Percentiles rank a stretch among this genome's conserved stretches.
Conservation (phyloP, 495 filamentous ascomycete species). For the Lasiosphaeria miniovina region DNA sequence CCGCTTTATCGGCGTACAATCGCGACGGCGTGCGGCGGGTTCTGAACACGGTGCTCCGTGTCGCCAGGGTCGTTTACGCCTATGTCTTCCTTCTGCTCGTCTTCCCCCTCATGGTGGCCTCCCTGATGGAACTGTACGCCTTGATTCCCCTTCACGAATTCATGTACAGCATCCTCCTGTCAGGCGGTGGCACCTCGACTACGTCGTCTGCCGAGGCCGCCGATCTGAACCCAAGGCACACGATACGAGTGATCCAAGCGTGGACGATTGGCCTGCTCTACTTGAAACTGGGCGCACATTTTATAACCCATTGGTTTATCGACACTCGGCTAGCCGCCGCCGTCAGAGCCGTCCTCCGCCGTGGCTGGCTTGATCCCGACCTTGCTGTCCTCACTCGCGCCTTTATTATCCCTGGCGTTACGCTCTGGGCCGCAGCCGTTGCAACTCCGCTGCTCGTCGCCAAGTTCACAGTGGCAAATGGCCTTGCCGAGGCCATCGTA, state of each 20-base stretch:
- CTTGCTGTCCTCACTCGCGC: slow-evolving; percentile 72
- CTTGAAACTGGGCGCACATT: slow-evolving; percentile 74
- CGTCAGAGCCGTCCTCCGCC: slow-evolving; percentile 68
- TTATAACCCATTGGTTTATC: slow-evolving; percentile 59
- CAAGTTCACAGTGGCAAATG: slow-evolving; percentile 28
- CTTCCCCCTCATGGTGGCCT: slow-evolving; percentile 77
- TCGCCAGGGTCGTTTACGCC: slow-evolving; percentile 63
- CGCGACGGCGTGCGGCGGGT: slow-evolving; percentile 34
- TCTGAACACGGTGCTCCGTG: slow-evolving; percentile 20
- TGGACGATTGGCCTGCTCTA: slow-evolving; percentile 95
- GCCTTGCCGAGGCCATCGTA: slow-evolving; percentile 24
- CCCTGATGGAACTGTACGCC: slow-evolving; percentile 83
- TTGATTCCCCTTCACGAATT: slow-evolving; percentile 87
- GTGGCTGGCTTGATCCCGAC: slow-evolving; percentile 82
- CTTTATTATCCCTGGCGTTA: slow-evolving; percentile 69
- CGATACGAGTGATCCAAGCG: slow-evolving; percentile 83
- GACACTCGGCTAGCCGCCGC: slow-evolving; percentile 69
- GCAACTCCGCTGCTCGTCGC: slow-evolving; percentile 48
- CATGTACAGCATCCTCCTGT: slow-evolving; percentile 43
- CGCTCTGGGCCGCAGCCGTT: slow-evolving; percentile 59
- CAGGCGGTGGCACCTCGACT: not conserved
- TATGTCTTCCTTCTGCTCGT: slow-evolving; percentile 67
- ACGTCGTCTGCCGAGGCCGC: not conserved
- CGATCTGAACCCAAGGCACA: slow-evolving; percentile 53
- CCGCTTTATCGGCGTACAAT: slow-evolving; percentile 31